Percentiles rank a stretch among this genome's conserved stretches.
These are phyloP conservation scores for Closterium sp. DNA, from an alignment of 139 green algal genomes.

Conservation along the genomic window DNA sequence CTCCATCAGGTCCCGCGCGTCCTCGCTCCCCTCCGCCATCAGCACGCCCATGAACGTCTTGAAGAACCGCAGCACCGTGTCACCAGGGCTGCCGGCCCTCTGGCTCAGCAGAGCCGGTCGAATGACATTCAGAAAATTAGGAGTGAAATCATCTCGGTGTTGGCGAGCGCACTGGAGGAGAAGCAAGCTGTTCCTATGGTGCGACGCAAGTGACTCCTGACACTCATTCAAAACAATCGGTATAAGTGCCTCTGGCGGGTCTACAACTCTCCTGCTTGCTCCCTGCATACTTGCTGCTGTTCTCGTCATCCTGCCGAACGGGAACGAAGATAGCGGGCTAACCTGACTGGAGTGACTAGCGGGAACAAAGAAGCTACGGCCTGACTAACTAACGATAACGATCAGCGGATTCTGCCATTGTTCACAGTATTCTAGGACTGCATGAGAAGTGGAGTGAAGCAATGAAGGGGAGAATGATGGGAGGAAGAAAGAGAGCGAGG, in stretches of 20 bases:
- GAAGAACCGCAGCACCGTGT: not conserved
- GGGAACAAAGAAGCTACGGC: too few relatives aligned
- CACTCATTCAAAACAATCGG: not conserved
- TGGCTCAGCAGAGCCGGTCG: not conserved
- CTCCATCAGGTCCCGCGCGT: not conserved
- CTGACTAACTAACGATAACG: not conserved
- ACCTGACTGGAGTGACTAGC: too few relatives aligned
- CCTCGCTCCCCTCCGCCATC: not conserved
- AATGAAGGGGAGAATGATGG: too few relatives aligned
- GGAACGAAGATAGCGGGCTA: too few relatives aligned
- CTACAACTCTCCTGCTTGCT: not conserved
- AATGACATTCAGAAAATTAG: not conserved
- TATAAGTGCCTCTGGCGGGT: not conserved
- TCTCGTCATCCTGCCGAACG: not conserved
- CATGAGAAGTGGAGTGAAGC: not conserved
- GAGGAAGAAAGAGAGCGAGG: too few relatives aligned
- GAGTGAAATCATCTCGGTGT: not conserved
- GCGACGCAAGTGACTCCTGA: not conserved
- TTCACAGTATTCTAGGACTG: not conserved
- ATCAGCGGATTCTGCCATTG: not conserved
- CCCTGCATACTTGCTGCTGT: not conserved
- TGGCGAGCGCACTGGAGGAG: not conserved
- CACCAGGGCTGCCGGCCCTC: not conserved
- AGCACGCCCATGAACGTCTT: not conserved
- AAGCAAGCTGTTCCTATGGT: not conserved